Evolutionary conservation across 768 basidiomycete genomes (phyloP), one percentile per base, ranked within the genome.

Genomic region (Coprinellus micaceus): DNA sequence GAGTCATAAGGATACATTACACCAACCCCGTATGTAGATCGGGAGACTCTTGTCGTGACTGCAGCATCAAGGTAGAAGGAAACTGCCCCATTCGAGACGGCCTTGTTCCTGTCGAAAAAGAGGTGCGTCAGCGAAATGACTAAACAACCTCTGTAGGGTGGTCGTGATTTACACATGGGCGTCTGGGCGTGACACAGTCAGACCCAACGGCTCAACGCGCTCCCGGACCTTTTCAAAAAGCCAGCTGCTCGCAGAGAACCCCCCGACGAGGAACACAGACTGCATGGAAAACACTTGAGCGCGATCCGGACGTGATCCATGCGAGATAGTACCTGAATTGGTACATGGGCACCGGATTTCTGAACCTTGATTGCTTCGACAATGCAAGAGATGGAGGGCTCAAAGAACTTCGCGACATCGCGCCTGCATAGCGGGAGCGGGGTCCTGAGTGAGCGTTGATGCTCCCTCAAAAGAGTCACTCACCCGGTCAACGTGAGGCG

Each of bases 211-310:
- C 2, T 64, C 66, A 12, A 83, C 64, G 9, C 65, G 56, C 52
- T 62, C 66, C 53, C 70, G 73, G 1, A 83, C 68, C 52, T 71
- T 64, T 1, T 67, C 56, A 58, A 71, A 77, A 15, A 83, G 64
- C 71, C 77, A 82, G 44, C 79, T 74, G 58, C 76, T 81, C 0
- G 78, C 77, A 17, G 77, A 77, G 62, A 82, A 83, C 0, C 81
- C 82, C 15, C 82, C 81, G 11, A 82, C 80, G 1, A 83, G 70
- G 49, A 76, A 67, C 4, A 75, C 67, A 15, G 67, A 66, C 76
- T 76, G 43, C 13, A 4, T 17, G n/a, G 17, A 5, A 19, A 19
- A 9, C n/a, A 17, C 26, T 33, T 51, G 17, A 37, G 33, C 21
- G 6, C 6, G 25, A 2, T 36, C 15, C 33, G 26, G 33, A 24